Conservation (phyloP, 768 basidiomycete genomes). For the Tulasnella sp. region DNA sequence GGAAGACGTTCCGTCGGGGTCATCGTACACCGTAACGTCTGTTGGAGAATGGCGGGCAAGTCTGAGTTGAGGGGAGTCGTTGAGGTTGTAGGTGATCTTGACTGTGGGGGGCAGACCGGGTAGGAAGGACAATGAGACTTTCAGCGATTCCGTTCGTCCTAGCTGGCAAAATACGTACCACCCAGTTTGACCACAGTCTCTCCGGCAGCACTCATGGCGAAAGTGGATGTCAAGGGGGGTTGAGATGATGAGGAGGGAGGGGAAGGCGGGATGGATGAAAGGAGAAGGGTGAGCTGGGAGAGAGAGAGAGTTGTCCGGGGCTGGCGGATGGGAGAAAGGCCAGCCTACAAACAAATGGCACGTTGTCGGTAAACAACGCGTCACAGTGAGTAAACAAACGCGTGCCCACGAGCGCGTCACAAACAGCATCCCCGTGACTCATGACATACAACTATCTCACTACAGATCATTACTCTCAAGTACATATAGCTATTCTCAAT, state of each 20-base stretch:
- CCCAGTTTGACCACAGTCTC: constrained; percentile 6
- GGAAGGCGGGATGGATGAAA: not conserved
- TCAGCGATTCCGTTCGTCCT: not conserved
- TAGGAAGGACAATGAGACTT: not conserved
- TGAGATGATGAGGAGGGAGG: not conserved
- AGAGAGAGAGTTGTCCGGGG: not conserved
- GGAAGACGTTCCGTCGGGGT: constrained; percentile 5
- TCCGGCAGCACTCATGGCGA: constrained; percentile 20
- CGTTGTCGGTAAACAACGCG: constrained; percentile 13
- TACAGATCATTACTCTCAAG: not conserved
- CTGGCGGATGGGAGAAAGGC: constrained; percentile 1
- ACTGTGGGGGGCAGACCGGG: not conserved
- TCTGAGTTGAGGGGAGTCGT: constrained; percentile 23
- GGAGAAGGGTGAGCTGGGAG: constrained; percentile 12
- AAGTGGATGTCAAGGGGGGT: not conserved
- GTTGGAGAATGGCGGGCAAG: constrained; percentile 19
- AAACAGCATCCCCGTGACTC: not conserved
- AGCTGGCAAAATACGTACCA: constrained; percentile 5
- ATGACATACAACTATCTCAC: not conserved
- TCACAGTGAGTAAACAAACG: constrained; percentile 11
- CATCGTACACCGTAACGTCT: constrained; percentile 14
- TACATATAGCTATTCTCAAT: not conserved
- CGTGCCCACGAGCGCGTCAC: not conserved
- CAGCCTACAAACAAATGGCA: constrained; percentile 9
- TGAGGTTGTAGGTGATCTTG: constrained; percentile 29